Evolutionary conservation across 139 green algal genomes (phyloP).

Genomic region (Tetradesmus lagerheimii): DNA sequence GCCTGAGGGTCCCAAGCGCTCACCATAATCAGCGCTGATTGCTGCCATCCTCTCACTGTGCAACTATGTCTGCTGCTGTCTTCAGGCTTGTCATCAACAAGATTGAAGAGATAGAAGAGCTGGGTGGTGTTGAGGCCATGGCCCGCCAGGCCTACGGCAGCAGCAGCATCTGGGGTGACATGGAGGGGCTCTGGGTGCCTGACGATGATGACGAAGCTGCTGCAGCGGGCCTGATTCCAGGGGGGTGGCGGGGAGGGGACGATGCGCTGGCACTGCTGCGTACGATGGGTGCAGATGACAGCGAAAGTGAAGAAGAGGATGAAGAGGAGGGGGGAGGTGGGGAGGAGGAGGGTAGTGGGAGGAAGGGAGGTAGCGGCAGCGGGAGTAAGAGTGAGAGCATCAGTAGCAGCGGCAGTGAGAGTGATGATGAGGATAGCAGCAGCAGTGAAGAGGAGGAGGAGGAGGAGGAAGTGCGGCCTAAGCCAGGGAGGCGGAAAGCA

Average conservation of each 20-base stretch:
- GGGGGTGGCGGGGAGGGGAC: not conserved
- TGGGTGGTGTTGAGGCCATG: slow-evolving; percentile 33
- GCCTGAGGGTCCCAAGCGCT: too few relatives aligned
- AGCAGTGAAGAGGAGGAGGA: not conserved
- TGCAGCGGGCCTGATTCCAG: not conserved
- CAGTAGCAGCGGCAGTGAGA: slow-evolving; percentile 2
- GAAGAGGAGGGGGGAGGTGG: not conserved
- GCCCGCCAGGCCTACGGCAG: not conserved
- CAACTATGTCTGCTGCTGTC: not conserved
- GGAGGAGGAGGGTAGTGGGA: not conserved
- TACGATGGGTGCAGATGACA: slow-evolving; percentile 9
- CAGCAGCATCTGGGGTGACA: slow-evolving; percentile 13
- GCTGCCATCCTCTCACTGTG: too few relatives aligned
- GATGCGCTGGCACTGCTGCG: not conserved
- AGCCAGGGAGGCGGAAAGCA: not conserved
- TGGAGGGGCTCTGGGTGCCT: slow-evolving; percentile 24
- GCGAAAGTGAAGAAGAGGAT: not conserved
- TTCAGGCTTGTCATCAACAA: slow-evolving; percentile 25
- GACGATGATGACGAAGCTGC: slow-evolving; percentile 8
- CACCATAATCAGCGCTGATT: too few relatives aligned
- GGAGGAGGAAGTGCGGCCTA: not conserved
- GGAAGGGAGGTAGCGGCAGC: not conserved
- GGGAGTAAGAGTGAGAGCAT: not conserved
- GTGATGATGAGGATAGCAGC: not conserved
- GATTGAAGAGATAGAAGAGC: slow-evolving; percentile 11